Conservation (phyloP, 148 eudicot species). For the Spergularia marina region DNA sequence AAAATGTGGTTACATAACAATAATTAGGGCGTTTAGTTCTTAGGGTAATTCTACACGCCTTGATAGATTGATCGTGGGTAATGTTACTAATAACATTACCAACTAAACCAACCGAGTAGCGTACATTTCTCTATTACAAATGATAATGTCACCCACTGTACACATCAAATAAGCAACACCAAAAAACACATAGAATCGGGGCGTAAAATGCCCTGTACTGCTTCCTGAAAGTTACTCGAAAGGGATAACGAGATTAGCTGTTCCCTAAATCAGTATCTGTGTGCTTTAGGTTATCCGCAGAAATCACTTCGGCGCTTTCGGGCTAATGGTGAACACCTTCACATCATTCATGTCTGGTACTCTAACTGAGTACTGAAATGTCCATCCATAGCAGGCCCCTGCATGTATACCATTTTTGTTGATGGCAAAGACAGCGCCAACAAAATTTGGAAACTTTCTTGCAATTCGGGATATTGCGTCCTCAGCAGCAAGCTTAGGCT, state of each 20-base stretch:
- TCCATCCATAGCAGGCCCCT: slow-evolving; percentile 98
- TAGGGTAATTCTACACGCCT: too few species aligned
- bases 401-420: slow-evolving; percentile 67
- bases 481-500: slow-evolving; percentile 72
- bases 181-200: too few species aligned
- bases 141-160: not conserved
- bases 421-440: slow-evolving; percentile 84
- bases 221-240: too few species aligned
- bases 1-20: too few species aligned
- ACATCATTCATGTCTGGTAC: slow-evolving; percentile 67
- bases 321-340: slow-evolving; percentile 59
- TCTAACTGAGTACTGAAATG: slow-evolving; percentile 88
- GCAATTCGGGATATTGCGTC: slow-evolving; percentile 83
- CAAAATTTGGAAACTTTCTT: slow-evolving; percentile 70
- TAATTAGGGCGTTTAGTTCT: too few species aligned
- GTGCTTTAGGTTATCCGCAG: too few species aligned
- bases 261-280: not conserved
- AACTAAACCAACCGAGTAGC: too few species aligned
- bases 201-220: too few species aligned
- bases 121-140: too few species aligned
- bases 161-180: not conserved
- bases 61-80: too few species aligned
- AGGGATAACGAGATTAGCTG: not conserved
- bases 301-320: slow-evolving; percentile 13
- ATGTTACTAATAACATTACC: too few species aligned